A percentile compares a stretch with the other conserved stretches of the same genome.
Conservation (phyloP, 768 basidiomycete genomes). For the Panaeolus papilionaceus region DNA sequence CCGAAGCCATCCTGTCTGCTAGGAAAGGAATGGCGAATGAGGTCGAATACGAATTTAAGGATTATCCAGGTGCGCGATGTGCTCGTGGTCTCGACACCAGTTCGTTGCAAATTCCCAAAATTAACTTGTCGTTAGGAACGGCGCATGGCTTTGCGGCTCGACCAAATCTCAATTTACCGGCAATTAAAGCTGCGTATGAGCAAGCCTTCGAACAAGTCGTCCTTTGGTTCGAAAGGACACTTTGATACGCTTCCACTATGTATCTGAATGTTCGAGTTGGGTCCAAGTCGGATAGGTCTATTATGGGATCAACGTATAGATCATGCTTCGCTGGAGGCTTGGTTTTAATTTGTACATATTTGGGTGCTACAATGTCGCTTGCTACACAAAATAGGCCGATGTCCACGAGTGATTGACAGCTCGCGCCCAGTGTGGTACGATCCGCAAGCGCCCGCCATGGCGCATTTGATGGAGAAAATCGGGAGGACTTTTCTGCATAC, state of each 20-base stretch:
- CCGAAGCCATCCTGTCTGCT: constrained; percentile 43
- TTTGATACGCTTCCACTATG: constrained; percentile 14
- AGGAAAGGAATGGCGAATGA: constrained; percentile 42
- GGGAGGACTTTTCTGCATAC: no score
- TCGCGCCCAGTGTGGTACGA: not conserved
- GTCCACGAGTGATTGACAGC: constrained; percentile 3
- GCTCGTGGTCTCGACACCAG: not conserved
- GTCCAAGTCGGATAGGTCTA: not conserved
- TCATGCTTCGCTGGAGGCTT: not conserved
- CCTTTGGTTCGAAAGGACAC: constrained; percentile 50
- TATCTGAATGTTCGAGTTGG: not conserved
- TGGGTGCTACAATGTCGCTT: not conserved
- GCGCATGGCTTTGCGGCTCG: constrained; percentile 53
- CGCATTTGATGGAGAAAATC: no score
- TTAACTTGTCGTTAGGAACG: constrained; percentile 37
- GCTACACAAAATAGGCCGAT: not conserved
- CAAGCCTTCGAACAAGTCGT: constrained; percentile 48
- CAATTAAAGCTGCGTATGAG: constrained; percentile 48
- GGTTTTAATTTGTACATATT: constrained; percentile 8
- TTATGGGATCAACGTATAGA: not conserved
- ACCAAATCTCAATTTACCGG: constrained; percentile 44
- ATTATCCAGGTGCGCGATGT: constrained; percentile 44
- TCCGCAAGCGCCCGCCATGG: not conserved
- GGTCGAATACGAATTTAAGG: constrained; percentile 52
- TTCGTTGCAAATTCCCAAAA: no score